Evolutionary conservation across 202 grass and related monocot genomes (phyloP).

Genomic region (Dendrocalamus latiflorus): DNA sequence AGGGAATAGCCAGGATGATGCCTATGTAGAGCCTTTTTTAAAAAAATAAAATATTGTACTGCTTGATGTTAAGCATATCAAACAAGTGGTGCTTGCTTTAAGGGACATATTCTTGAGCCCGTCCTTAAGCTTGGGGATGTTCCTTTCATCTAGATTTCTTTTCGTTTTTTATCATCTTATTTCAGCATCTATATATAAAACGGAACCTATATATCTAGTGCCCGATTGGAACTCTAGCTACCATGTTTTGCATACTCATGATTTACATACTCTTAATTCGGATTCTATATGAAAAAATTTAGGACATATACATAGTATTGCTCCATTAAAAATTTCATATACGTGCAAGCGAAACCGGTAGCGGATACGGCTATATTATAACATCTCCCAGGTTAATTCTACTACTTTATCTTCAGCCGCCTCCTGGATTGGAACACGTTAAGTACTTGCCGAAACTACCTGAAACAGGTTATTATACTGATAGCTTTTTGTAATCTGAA

Average conservation of each 20-base stretch:
- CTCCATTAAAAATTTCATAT: neutral
- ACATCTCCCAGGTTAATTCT: conserved; percentile 24
- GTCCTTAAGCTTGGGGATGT: conserved; percentile 30
- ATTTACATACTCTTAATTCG: neutral
- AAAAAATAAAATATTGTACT: too few species aligned
- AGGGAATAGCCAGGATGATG: too few species aligned
- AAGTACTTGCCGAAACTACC: conserved; percentile 32
- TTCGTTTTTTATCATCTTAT: conserved; percentile 31
- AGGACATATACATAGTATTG: neutral
- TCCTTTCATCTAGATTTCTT: conserved; percentile 46
- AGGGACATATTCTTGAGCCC: conserved; percentile 47
- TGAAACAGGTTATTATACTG: conserved; percentile 45
- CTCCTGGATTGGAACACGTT: conserved; percentile 41
- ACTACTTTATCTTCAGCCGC: conserved; percentile 11
- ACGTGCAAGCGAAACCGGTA: neutral
- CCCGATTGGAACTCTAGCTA: neutral
- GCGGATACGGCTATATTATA: neutral
- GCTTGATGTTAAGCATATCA: too few species aligned
- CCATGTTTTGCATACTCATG: neutral
- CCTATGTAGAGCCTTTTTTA: too few species aligned
- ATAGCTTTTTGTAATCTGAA: conserved; percentile 37
- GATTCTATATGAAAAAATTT: neutral
- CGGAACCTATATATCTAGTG: conserved; percentile 22
- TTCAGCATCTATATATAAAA: conserved; percentile 33
- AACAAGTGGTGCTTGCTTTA: too few species aligned